Evolutionary conservation across 139 green algal genomes (phyloP).

Genomic region (Tetraselmis chui): DNA sequence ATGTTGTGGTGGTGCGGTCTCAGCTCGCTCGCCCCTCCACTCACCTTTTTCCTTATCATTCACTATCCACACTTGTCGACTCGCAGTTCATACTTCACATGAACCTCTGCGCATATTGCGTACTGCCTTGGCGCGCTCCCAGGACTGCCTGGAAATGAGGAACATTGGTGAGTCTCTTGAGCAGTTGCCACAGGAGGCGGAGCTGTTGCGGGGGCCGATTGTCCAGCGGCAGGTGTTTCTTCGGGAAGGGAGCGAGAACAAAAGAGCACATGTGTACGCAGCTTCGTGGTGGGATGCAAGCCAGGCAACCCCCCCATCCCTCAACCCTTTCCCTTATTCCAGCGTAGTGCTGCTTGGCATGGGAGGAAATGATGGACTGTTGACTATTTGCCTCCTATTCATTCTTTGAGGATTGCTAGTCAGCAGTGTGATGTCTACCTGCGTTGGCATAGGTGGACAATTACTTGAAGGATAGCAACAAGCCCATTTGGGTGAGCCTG

Average conservation of each 20-base stretch:
- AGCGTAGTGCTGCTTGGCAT: background rate
- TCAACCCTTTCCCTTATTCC: too few relatives aligned
- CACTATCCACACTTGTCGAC: too few relatives aligned
- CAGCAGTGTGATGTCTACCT: background rate
- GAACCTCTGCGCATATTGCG: too few relatives aligned
- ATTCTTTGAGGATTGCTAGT: background rate
- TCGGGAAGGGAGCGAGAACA: constrained; percentile 13
- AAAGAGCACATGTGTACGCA: constrained; percentile 76
- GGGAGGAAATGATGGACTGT: background rate
- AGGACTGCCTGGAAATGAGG: constrained; percentile 72
- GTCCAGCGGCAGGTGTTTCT: constrained; percentile 68
- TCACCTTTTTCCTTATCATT: too few relatives aligned
- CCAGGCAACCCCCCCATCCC: constrained; percentile 35
- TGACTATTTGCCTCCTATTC: too few relatives aligned
- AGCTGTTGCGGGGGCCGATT: constrained; percentile 40
- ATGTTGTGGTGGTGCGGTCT: constrained; percentile 34
- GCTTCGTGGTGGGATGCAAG: constrained; percentile 83
- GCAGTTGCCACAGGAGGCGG: constrained; percentile 33
- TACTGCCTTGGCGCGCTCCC: too few relatives aligned
- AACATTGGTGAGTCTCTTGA: constrained; percentile 33
- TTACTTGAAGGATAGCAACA: constrained; percentile 36
- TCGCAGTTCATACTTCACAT: too few relatives aligned
- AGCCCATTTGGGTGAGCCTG: constrained; percentile 83
- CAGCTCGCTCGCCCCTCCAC: too few relatives aligned
- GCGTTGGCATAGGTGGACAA: background rate